Conservation (phyloP, 495 filamentous ascomycete species). For the Penicillium samsonianum region DNA sequence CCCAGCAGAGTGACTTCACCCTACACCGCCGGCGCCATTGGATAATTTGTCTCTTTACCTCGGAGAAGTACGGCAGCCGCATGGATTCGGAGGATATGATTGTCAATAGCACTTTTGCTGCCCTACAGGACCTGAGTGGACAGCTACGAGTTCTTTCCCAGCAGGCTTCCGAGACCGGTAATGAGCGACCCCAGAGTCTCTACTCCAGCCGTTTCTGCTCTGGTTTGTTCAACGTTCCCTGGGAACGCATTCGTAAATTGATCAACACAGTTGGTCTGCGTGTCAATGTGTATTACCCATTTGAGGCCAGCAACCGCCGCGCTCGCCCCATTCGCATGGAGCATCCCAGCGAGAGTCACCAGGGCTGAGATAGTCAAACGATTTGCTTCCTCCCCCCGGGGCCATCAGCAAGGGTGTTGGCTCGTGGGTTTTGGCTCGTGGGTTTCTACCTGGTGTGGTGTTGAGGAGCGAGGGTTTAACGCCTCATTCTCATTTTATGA, state of each 20-base stretch:
- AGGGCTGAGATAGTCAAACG: no score
- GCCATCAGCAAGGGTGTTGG: not conserved
- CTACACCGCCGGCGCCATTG: slow-evolving; percentile 37
- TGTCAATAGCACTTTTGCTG: slow-evolving; percentile 39
- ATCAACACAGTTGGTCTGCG: not conserved
- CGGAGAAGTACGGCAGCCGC: slow-evolving; percentile 30
- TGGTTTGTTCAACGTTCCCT: slow-evolving; percentile 6
- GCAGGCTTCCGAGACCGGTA: not conserved
- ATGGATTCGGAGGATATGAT: slow-evolving; percentile 34
- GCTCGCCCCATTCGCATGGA: not conserved
- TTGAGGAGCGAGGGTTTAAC: not conserved
- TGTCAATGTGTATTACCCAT: slow-evolving; percentile 3
- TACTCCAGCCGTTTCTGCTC: slow-evolving; percentile 2
- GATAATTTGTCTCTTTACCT: slow-evolving; percentile 54
- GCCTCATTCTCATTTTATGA: not conserved
- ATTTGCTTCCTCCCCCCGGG: not conserved
- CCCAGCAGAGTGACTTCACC: slow-evolving; percentile 29
- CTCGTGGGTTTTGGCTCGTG: not conserved
- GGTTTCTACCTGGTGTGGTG: not conserved
- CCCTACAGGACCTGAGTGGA: slow-evolving; percentile 39
- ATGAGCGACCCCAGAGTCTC: not conserved
- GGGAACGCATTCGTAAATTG: not conserved
- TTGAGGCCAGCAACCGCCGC: not conserved
- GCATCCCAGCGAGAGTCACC: not conserved
- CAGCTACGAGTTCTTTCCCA: not conserved